Conservation (phyloP, 1,284 basidiomycete genomes). For the Agaricales sp. region DNA sequence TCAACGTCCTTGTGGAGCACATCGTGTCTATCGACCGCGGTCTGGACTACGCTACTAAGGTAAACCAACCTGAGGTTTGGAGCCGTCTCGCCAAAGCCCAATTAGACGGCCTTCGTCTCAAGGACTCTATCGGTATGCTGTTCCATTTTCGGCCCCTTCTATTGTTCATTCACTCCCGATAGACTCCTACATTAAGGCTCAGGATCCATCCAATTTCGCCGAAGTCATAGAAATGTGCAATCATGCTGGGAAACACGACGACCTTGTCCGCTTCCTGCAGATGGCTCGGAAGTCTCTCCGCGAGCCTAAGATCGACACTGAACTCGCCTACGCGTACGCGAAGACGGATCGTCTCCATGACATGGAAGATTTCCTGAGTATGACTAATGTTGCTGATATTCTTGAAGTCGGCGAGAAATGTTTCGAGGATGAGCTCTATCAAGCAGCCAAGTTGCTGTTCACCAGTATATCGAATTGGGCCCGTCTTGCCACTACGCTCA, state of each 20-base stretch:
- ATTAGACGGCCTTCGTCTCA: constrained; percentile 95
- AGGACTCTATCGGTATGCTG: constrained; percentile 89
- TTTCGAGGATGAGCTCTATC: constrained; percentile 97
- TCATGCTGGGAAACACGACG: constrained; percentile 96
- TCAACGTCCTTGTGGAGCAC: constrained; percentile 97
- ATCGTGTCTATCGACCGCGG: constrained; percentile 98
- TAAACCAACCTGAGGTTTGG: constrained; percentile 97
- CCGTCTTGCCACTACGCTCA: constrained; percentile 93
- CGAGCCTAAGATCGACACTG: constrained; percentile 97
- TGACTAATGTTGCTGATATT: constrained; percentile 98
- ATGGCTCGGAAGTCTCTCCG: constrained; percentile 99
- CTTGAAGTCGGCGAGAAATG: constrained; percentile 97
- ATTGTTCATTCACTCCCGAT: constrained; percentile 3
- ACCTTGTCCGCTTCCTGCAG: constrained; percentile 94
- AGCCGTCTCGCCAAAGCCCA: constrained; percentile 98
- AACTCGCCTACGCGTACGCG: constrained; percentile 93
- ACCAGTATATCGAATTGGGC: constrained; percentile 98
- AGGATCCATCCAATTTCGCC: constrained; percentile 90
- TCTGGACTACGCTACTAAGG: constrained; percentile 92
- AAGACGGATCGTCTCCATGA: constrained; percentile 96
- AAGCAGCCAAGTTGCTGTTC: constrained; percentile 94
- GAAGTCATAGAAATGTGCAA: constrained; percentile 97
- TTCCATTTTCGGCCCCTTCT: constrained; percentile 2
- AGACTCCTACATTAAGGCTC: constrained; percentile 99
- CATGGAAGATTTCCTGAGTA: constrained; percentile 98